Conservation (phyloP, 148 eudicot species). For the Camellia japonica region DNA sequence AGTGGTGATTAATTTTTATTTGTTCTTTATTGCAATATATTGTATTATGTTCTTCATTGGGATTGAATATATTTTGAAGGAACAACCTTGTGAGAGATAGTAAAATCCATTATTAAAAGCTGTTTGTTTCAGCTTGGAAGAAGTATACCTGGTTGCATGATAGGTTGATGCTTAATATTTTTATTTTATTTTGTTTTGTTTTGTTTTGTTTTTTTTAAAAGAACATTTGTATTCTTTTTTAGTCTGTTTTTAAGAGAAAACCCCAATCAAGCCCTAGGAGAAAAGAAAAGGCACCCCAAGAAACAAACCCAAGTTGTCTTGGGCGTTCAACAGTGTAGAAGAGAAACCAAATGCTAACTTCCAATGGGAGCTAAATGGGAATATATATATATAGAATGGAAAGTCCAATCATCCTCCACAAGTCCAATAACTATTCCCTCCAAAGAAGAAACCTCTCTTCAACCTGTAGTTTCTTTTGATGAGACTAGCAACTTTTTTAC, state of each 20-base stretch:
- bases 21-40: no score
- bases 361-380: no score
- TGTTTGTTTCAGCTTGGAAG: not conserved
- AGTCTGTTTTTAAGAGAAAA: not conserved
- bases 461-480: not conserved
- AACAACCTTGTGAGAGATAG: not conserved
- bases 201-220: no score
- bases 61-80: not conserved
- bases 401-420: not conserved
- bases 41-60: no score
- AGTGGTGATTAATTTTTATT: no score
- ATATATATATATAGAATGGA: not conserved
- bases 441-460: not conserved
- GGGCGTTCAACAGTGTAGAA: not conserved
- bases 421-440: not conserved
- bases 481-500: not conserved
- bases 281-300: not conserved
- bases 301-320: not conserved
- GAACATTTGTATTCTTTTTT: no score
- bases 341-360: no score
- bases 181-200: no score
- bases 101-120: not conserved
- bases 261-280: not conserved
- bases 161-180: no score
- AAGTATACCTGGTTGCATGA: not conserved